A percentile compares a stretch with the other conserved stretches of the same genome.
phyloP scores from a whole-genome alignment of 257 asterid species.

The Phtheirospermum japonicum region DNA sequence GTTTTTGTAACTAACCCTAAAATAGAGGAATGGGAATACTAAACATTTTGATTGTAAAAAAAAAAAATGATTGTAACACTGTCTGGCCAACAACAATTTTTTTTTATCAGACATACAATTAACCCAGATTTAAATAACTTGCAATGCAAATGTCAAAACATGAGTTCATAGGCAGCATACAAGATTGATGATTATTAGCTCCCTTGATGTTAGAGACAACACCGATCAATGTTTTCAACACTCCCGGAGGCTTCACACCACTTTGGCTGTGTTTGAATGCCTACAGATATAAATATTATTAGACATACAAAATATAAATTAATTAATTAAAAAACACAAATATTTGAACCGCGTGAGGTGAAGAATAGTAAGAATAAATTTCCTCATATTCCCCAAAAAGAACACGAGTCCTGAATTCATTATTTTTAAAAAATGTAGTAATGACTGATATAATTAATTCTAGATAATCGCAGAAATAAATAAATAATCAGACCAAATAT shows the following conservation, averaged over 20 bases:
- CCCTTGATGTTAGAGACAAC: constrained; percentile 52
- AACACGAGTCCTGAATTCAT: no score
- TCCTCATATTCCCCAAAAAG: background rate
- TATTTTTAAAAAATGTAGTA: background rate
- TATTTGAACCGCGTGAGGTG: background rate
- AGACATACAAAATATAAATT: background rate
- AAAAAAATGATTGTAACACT: no score
- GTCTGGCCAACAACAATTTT: no score
- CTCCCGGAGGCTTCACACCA: constrained; percentile 71
- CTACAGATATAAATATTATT: constrained; percentile 32
- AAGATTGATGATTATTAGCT: constrained; percentile 40
- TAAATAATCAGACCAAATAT: background rate
- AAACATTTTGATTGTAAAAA: background rate
- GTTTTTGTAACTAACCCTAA: no score
- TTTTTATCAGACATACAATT: no score
- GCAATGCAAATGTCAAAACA: background rate
- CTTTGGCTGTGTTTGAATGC: constrained; percentile 62
- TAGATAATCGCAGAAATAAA: background rate
- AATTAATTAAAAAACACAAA: background rate
- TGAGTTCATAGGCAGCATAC: constrained; percentile 38
- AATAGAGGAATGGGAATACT: background rate
- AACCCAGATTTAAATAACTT: constrained; percentile 14
- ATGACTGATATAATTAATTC: background rate
- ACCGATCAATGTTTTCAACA: constrained; percentile 65
- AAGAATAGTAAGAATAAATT: background rate